Evolutionary conservation across 345 rosid species (phyloP), one percentile per base, ranked within the genome.

Genomic region (Eucalyptus cloeziana): DNA sequence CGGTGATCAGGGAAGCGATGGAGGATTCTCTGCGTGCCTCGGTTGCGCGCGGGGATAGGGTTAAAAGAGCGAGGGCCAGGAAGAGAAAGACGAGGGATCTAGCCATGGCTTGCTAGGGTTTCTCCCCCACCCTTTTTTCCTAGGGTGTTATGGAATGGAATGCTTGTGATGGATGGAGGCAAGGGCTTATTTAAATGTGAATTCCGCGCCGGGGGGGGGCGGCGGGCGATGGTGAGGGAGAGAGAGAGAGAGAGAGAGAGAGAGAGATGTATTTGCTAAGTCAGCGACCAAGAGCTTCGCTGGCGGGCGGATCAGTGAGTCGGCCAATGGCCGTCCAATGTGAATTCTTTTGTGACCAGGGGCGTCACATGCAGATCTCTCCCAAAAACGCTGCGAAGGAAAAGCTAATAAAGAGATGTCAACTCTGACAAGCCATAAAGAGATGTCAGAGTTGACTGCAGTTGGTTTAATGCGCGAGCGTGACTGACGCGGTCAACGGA

Each of bases 1-100:
- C 88, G 21, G 89, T 88, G 8, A 97, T 91, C 33, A 96, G 88
- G 76, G 86, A 44, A 2, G 94, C 51, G 87, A 95, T 71, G 69
- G 87, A 71, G 21, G 45, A 24, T 2, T 49, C 62, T n/a, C 47
- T 4, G 51, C 13, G 87, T 30, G 67, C 37, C 60, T 24, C 25
- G 27, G 67, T 49, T 24, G 21, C 43, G 4, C 44, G 25, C 9
- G n/a, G 45, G 56, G 79, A 87, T 15, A 69, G 15, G 22, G 40
- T 33, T 3, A 86, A 49, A 21, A 89, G 87, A 27, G 88, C 44
- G 24, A 45, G 44, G 24, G 45, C 30, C 15, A 86, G 40, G 5
- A 86, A 17, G 87, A 86, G 87, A 49, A 85, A 31, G 56, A 4
- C 51, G 83, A 21, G 47, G 47, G 83, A 76, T 76, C 83, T 76